A percentile compares a stretch with the other conserved stretches of the same genome.
These are phyloP conservation scores for Linnemannia hyalina DNA, from an alignment of 192 early-diverging fungal genomes.

Conservation along the genomic window DNA sequence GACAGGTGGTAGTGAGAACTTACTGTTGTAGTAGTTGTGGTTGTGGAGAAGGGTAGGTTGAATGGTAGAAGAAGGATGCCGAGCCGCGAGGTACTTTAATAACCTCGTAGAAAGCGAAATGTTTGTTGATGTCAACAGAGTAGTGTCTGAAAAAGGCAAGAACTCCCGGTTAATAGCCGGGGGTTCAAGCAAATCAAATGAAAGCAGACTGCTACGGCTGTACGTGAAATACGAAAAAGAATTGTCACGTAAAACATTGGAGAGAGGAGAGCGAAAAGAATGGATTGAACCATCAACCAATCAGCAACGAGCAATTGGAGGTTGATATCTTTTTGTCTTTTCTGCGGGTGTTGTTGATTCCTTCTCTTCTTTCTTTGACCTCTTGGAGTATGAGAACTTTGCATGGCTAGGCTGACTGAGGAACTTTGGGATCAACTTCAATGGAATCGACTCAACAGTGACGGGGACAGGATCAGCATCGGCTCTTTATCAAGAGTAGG, in stretches of 20 bases:
- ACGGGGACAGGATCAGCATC: background rate
- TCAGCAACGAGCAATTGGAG: background rate
- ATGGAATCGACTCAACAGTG: background rate
- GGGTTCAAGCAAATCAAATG: too few species aligned
- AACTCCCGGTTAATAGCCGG: slow-evolving; percentile 17
- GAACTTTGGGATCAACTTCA: background rate
- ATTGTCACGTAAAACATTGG: slow-evolving; percentile 8
- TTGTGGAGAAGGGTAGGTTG: slow-evolving; percentile 1
- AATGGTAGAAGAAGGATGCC: background rate
- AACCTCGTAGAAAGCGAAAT: background rate
- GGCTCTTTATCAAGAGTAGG: background rate
- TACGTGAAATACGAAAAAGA: background rate
- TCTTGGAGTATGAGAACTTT: slow-evolving; percentile 31
- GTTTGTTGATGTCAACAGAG: background rate
- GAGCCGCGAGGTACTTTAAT: background rate
- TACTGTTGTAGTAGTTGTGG: slow-evolving; percentile 15
- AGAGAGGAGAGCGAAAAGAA: background rate
- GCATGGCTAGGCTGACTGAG: too few species aligned
- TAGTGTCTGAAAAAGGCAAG: slow-evolving; percentile 2
- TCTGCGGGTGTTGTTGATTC: slow-evolving; percentile 19
- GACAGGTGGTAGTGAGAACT: background rate
- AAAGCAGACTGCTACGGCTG: background rate
- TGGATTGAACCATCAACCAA: slow-evolving; percentile 23
- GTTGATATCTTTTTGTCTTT: background rate
- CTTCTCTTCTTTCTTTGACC: slow-evolving; percentile 56